phyloP scores from a whole-genome alignment of 345 rosid species.

The Erucastrum elatum region DNA sequence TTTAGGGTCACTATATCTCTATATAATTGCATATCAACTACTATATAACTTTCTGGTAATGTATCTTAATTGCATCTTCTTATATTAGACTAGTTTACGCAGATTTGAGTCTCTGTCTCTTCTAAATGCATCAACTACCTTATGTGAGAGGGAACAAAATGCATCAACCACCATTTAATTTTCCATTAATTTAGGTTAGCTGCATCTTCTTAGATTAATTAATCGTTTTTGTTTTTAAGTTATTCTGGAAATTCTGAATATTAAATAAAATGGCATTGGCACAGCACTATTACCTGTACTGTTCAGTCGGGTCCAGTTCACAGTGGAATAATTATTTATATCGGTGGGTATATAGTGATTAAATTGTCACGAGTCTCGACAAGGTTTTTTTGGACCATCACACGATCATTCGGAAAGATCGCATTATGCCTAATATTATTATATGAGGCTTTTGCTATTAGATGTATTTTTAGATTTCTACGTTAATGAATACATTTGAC shows the following conservation, averaged over 20 bases:
- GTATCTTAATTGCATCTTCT: not conserved
- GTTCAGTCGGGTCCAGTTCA: constrained; percentile 32
- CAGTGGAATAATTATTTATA: constrained; percentile 31
- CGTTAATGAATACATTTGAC: not conserved
- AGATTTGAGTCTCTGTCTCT: not conserved
- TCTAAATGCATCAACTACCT: constrained; percentile 20
- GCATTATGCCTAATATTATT: constrained; percentile 1
- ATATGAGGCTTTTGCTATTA: not conserved
- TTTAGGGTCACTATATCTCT: constrained; percentile 25
- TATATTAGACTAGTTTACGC: not conserved
- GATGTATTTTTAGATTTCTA: not conserved
- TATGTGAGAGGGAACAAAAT: not conserved
- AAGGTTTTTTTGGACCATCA: constrained; percentile 12
- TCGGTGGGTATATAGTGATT: constrained; percentile 30
- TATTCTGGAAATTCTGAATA: constrained; percentile 9
- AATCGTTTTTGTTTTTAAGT: not conserved
- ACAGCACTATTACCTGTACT: constrained; percentile 18
- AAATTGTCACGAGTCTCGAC: constrained; percentile 39
- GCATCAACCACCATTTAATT: constrained; percentile 9
- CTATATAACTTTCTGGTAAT: constrained; percentile 1
- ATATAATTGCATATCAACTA: constrained; percentile 23
- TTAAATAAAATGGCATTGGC: constrained; percentile 10
- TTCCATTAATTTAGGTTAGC: not conserved
- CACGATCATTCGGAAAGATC: constrained; percentile 9
- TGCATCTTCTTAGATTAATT: not conserved